phyloP scores from a whole-genome alignment of 371 early-diverging fungal species.

The Nematocida major region DNA sequence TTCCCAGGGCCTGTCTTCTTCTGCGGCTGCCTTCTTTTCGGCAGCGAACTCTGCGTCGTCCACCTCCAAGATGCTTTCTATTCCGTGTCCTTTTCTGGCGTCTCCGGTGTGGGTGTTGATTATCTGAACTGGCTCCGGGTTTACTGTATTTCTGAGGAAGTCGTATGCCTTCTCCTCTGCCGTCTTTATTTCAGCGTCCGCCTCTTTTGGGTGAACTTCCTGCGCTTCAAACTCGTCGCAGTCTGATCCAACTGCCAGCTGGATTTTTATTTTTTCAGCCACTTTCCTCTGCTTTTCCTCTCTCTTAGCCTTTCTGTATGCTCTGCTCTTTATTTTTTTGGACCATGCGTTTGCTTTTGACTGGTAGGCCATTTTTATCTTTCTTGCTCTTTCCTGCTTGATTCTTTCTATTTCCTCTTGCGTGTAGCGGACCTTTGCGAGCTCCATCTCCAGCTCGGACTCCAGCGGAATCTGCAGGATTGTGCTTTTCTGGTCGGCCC shows the following conservation, averaged over 20 bases:
- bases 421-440: conserved; percentile 38
- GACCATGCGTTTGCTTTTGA: conserved; percentile 58
- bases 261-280: not conserved
- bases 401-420: conserved; percentile 18
- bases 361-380: conserved; percentile 36
- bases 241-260: not conserved
- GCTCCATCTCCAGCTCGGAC: conserved; percentile 45
- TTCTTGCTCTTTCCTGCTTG: conserved; percentile 43
- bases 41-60: conserved; percentile 55
- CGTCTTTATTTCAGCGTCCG: not conserved
- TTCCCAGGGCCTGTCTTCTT: conserved; percentile 52
- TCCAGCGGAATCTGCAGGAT: conserved; percentile 40
- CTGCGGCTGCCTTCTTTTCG: conserved; percentile 53
- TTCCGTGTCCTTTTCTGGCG: conserved; percentile 34
- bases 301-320: conserved; percentile 54
- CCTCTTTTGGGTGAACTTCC: not conserved
- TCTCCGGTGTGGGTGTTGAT: not conserved
- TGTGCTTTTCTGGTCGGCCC: not conserved
- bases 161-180: conserved; percentile 9
- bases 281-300: conserved; percentile 30
- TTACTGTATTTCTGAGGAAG: not conserved
- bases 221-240: not conserved
- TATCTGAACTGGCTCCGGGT: not conserved
- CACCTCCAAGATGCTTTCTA: conserved; percentile 28
- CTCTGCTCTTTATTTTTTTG: conserved; percentile 64